A percentile compares a stretch with the other conserved stretches of the same genome.
phyloP scores from a whole-genome alignment of 2,329 filamentous ascomycete species.

The Lachnellula suecica region DNA sequence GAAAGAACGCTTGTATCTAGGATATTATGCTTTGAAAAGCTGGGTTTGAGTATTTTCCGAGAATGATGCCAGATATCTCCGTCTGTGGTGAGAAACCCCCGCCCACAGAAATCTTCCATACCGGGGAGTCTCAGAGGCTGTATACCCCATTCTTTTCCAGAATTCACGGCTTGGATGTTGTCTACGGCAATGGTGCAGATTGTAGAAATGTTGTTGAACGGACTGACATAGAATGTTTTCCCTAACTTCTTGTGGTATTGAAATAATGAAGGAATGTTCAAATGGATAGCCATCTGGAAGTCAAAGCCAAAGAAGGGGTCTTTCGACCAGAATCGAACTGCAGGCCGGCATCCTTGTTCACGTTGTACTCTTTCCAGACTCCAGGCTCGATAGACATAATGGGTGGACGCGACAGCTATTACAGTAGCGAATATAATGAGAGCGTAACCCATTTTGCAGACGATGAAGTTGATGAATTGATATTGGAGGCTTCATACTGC shows the following conservation, averaged over 20 bases:
- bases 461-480: too few species aligned
- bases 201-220: neutral
- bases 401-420: neutral
- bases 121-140: neutral
- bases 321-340: neutral
- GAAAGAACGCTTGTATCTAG: neutral
- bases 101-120: neutral
- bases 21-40: neutral
- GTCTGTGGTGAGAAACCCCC: neutral
- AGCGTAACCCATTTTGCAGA: neutral
- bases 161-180: neutral
- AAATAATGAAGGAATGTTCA: neutral
- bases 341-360: neutral
- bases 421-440: neutral
- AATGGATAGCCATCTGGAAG: neutral
- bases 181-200: neutral
- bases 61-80: neutral
- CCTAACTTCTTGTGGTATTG: neutral
- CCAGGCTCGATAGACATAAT: neutral
- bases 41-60: neutral
- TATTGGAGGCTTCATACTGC: too few species aligned
- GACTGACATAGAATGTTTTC: neutral
- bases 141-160: neutral
- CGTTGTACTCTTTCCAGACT: neutral
- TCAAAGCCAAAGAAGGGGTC: constrained; percentile 3